These are phyloP conservation scores for Annona cherimola DNA, from an alignment of 164 flowering plant genomes.

Conservation along the genomic window DNA sequence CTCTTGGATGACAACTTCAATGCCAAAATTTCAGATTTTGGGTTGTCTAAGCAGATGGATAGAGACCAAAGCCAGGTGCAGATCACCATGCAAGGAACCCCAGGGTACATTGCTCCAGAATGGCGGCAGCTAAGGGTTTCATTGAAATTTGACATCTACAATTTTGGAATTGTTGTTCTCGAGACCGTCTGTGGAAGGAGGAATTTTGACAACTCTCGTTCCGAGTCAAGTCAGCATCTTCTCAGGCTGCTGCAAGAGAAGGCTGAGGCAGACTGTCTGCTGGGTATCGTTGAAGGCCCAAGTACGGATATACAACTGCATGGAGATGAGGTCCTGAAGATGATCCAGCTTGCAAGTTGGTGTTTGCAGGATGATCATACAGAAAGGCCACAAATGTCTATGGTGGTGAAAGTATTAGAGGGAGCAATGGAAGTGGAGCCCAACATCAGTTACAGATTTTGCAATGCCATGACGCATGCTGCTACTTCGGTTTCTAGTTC, in stretches of 20 bases:
- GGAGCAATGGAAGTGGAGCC: conserved; percentile 12
- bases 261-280: conserved; percentile 8
- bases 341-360: conserved; percentile 18
- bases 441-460: conserved; percentile 3
- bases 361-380: conserved; percentile 16
- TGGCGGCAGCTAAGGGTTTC: too few relatives aligned
- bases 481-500: too few relatives aligned
- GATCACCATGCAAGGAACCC: too few relatives aligned
- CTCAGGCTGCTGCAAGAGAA: conserved; percentile 10
- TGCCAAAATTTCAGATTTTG: too few relatives aligned
- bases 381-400: conserved; percentile 21
- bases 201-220: conserved; percentile 13
- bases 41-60: too few relatives aligned
- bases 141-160: too few relatives aligned
- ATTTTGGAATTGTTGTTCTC: too few relatives aligned
- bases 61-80: too few relatives aligned
- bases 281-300: conserved; percentile 5
- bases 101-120: too few relatives aligned
- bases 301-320: conserved; percentile 5
- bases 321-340: conserved; percentile 13
- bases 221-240: conserved; percentile 2
- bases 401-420: conserved; percentile 23
- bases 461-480: too few relatives aligned
- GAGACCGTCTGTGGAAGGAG: too few relatives aligned
- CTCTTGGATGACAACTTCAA: conserved; percentile 15